Base-by-base conservation (phyloP, 257 asterid genomes). In the Haberlea rhodopensis region DNA sequence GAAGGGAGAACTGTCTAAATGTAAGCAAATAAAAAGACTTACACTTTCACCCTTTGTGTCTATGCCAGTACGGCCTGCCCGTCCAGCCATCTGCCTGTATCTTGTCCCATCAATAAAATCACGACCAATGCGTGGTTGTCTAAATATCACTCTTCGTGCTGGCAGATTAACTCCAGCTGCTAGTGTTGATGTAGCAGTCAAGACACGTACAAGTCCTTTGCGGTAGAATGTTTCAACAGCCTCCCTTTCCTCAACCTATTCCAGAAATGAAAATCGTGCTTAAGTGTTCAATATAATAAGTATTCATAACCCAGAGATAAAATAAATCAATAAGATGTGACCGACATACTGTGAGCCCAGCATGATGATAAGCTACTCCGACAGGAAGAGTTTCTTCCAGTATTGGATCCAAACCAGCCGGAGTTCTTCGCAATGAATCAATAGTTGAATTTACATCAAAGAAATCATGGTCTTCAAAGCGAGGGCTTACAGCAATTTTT, bases 161-260 rank as follows among this genome's bases (percentile, higher is more conserved):
- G 99, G 99, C 66, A 92, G 85, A 80, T 92, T 92, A 68, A 92
- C 97, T 31, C 99, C 99, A 69, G 99, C 99, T 78, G 99, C 99
- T 66, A 92, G 84, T 66, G 99, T 92, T 72, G 99, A 92, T 52
- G 99, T 92, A 77, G 99, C 99, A 81, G 99, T 89, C 84, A 92
- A 84, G 73, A 92, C 99, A 74, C 96, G 95, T 68, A 89, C 90
- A 68, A 92, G 91, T 74, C 99, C 99, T 81, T 84, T 90, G 55
- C 99, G 95, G 83, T 92, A 92, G 77, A 96, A 92, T 58, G 84
- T 84, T 82, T 92, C 99, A 75, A 92, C 90, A 45, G 96, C 87
- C 78, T 92, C 99, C 76, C 99, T 82, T 69, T 92, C 99, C 85
- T 92, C 99, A 65, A 89, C 95, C 99, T 92, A 65, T 71, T 60